These are phyloP conservation scores for Brassica balearica DNA, from an alignment of 441 rosid species.

Conservation along the genomic window DNA sequence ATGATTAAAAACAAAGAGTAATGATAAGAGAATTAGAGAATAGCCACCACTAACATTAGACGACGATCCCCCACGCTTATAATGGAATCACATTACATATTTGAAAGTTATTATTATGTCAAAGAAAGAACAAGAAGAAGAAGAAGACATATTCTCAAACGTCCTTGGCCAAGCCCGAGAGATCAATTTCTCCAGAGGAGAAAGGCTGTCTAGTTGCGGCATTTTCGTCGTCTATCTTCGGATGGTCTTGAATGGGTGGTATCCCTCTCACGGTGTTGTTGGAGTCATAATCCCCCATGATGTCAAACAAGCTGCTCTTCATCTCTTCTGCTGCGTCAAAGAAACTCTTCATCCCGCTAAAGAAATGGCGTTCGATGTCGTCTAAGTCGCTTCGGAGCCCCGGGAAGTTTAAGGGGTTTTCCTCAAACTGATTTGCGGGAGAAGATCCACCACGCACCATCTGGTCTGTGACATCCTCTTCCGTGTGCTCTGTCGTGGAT, in stretches of 20 bases:
- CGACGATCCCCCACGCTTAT: no score
- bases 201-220: constrained; percentile 26
- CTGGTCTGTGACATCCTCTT: constrained; percentile 59
- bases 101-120: neutral
- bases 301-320: constrained; percentile 60
- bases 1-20: no score
- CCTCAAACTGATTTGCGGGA: constrained; percentile 41
- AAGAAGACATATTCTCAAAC: constrained; percentile 47
- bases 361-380: constrained; percentile 61
- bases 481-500: constrained; percentile 75
- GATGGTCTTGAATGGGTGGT: constrained; percentile 53
- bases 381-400: constrained; percentile 74
- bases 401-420: constrained; percentile 62
- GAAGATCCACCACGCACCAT: constrained; percentile 42
- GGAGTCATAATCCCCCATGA: constrained; percentile 42
- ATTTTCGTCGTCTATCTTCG: constrained; percentile 36
- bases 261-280: constrained; percentile 47
- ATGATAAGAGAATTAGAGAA: neutral
- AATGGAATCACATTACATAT: neutral
- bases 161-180: constrained; percentile 74
- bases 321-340: constrained; percentile 74
- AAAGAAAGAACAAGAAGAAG: constrained; percentile 2
- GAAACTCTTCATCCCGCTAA: constrained; percentile 62
- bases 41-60: no score
- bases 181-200: constrained; percentile 54